Conservation (phyloP, 2,329 filamentous ascomycete genomes). For the Exophiala sideris region DNA sequence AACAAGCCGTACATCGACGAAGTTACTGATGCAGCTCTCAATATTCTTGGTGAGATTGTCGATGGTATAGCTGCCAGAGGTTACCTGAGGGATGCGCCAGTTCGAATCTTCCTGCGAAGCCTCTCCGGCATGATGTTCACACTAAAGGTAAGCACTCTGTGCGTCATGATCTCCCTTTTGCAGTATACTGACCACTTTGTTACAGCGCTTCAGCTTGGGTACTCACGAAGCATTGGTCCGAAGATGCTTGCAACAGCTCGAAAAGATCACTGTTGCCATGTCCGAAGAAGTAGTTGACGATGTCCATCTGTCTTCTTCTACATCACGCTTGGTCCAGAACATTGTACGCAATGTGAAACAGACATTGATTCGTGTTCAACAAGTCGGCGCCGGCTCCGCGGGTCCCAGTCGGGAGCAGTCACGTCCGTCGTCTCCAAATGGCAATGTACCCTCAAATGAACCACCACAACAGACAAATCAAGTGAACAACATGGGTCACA, state of each 20-base stretch:
- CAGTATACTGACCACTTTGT: constrained; percentile 15
- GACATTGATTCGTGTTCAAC: constrained; percentile 28
- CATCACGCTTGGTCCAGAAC: constrained; percentile 58
- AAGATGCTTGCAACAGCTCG: constrained; percentile 56
- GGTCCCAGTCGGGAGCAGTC: constrained; percentile 36
- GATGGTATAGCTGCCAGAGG: constrained; percentile 57
- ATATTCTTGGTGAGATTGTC: constrained; percentile 57
- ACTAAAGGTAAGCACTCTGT: constrained; percentile 49
- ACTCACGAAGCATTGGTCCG: constrained; percentile 61
- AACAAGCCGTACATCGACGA: constrained; percentile 62
- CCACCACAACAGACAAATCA: constrained; percentile 14
- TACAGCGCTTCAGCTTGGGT: constrained; percentile 59
- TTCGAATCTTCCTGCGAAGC: constrained; percentile 63
- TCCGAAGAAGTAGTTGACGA: constrained; percentile 62
- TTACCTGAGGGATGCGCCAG: constrained; percentile 60
- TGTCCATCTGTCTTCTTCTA: constrained; percentile 61
- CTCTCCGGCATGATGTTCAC: constrained; percentile 63
- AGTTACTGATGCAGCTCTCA: constrained; percentile 60
- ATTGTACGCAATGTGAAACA: constrained; percentile 40
- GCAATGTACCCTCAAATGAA: constrained; percentile 18
- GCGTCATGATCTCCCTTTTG: background rate
- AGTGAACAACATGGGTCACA: constrained; percentile 4
- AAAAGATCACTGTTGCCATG: constrained; percentile 57
- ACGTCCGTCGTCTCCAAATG: constrained; percentile 28
- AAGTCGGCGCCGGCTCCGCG: constrained; percentile 26